phyloP scores from a whole-genome alignment of 495 filamentous ascomycete species.

The Cudoniella acicularis region DNA sequence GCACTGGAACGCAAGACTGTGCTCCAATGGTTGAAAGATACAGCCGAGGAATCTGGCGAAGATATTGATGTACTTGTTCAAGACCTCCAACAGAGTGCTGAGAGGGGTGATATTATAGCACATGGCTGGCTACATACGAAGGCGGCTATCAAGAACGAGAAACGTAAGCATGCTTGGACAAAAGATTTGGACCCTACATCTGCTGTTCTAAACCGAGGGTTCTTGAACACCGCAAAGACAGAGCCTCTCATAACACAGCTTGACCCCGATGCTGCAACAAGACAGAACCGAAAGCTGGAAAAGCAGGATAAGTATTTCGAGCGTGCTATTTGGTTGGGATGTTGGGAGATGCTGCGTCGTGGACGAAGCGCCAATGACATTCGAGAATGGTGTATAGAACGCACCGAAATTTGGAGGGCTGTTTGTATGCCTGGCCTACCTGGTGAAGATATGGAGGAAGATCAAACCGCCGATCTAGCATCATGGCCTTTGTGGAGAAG shows the following conservation, averaged over 20 bases:
- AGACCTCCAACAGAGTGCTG: slow-evolving; percentile 66
- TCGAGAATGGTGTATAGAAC: slow-evolving; percentile 72
- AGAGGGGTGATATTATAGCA: slow-evolving; percentile 62
- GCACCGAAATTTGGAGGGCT: slow-evolving; percentile 82
- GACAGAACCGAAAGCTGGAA: slow-evolving; percentile 71
- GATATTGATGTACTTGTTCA: slow-evolving; percentile 74
- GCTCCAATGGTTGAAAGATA: slow-evolving; percentile 74
- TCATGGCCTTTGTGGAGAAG: slow-evolving; percentile 69
- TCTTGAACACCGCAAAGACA: slow-evolving; percentile 53
- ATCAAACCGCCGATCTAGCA: slow-evolving; percentile 36
- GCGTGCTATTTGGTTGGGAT: slow-evolving; percentile 79
- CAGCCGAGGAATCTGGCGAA: slow-evolving; percentile 49
- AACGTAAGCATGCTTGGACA: slow-evolving; percentile 65
- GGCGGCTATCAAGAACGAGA: slow-evolving; percentile 83
- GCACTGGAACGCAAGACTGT: slow-evolving; percentile 65
- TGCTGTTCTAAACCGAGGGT: slow-evolving; percentile 50
- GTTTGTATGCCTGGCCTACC: slow-evolving; percentile 57
- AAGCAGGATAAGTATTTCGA: slow-evolving; percentile 82
- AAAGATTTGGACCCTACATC: slow-evolving; percentile 58
- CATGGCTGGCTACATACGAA: slow-evolving; percentile 92
- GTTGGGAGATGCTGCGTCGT: slow-evolving; percentile 82
- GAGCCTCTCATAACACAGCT: slow-evolving; percentile 78
- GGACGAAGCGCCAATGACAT: slow-evolving; percentile 69
- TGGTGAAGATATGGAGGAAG: slow-evolving; percentile 38
- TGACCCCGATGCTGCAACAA: slow-evolving; percentile 83